Conservation (phyloP, 192 early-diverging fungal genomes). For the Umbelopsis vinacea region DNA sequence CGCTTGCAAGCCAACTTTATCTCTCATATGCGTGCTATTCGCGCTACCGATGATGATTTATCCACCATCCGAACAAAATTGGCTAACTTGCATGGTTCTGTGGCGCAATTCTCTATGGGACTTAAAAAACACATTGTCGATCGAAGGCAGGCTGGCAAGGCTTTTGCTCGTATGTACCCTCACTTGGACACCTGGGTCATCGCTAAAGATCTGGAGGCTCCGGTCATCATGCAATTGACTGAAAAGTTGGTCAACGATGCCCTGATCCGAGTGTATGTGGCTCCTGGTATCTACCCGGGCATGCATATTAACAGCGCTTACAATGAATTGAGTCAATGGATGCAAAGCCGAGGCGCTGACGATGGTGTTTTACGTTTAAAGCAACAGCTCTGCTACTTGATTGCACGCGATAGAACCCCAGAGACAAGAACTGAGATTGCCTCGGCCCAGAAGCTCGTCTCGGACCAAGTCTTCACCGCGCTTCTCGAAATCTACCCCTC, state of each 20-base stretch:
- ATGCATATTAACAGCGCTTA: conserved; percentile 29
- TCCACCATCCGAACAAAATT: conserved; percentile 47
- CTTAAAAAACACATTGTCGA: conserved; percentile 5
- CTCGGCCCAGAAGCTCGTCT: background rate
- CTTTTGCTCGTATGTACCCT: background rate
- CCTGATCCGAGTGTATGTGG: conserved; percentile 18
- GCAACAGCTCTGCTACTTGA: conserved; percentile 26
- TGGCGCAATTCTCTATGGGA: conserved; percentile 17
- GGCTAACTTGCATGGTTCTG: conserved; percentile 29
- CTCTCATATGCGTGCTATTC: conserved; percentile 31
- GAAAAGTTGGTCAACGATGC: conserved; percentile 34
- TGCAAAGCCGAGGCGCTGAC: conserved; percentile 23
- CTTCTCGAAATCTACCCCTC: conserved; percentile 1
- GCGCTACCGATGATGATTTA: conserved; percentile 52
- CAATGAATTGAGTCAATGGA: conserved; percentile 31
- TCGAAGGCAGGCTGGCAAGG: background rate
- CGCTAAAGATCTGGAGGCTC: conserved; percentile 17
- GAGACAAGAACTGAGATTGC: conserved; percentile 6
- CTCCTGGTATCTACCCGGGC: conserved; percentile 33
- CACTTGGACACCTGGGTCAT: background rate
- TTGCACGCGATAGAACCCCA: conserved; percentile 4
- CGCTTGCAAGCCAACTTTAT: conserved; percentile 22
- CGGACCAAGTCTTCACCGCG: background rate
- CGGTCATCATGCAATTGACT: conserved; percentile 30
- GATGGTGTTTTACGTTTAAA: conserved; percentile 22